Percentiles rank a stretch among this genome's conserved stretches.
Evolutionary conservation across 2,329 filamentous ascomycete species (phyloP).

Genomic region (Lachnellula cervina): DNA sequence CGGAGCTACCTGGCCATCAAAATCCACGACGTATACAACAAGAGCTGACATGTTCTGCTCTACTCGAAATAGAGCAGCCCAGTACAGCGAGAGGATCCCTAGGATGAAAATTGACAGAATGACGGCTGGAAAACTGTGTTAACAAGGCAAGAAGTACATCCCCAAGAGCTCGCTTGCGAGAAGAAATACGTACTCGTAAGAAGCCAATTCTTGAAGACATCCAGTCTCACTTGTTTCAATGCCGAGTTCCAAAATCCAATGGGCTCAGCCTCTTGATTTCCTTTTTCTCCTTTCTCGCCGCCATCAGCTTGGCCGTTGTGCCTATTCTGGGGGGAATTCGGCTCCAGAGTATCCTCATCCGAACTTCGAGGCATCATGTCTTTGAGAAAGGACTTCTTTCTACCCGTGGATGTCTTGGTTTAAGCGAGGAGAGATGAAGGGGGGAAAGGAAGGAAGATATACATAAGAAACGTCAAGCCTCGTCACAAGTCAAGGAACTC

Average conservation of each 20-base stretch:
- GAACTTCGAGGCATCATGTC: background rate
- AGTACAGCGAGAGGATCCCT: constrained; percentile 54
- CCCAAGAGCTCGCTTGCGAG: background rate
- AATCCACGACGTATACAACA: constrained; percentile 56
- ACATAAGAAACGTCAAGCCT: too few species aligned
- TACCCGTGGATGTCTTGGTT: too few species aligned
- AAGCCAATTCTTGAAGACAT: constrained; percentile 19
- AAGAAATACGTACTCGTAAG: constrained; percentile 16
- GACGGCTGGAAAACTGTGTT: constrained; percentile 32
- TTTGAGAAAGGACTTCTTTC: too few species aligned
- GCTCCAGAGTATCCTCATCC: background rate
- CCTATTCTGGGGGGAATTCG: background rate
- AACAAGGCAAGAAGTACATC: background rate
- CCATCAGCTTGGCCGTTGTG: background rate
- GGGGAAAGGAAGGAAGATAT: too few species aligned
- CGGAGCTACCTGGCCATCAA: constrained; percentile 51
- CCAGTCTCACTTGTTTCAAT: constrained; percentile 12
- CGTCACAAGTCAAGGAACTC: too few species aligned
- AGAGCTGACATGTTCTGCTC: constrained; percentile 45
- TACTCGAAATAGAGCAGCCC: constrained; percentile 51
- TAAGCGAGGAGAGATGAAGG: too few species aligned
- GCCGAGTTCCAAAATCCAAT: constrained; percentile 23
- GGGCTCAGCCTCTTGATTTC: constrained; percentile 6
- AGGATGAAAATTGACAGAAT: constrained; percentile 53
- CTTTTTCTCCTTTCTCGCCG: constrained; percentile 5